A percentile compares a stretch with the other conserved stretches of the same genome.
phyloP scores from a whole-genome alignment of 2,329 filamentous ascomycete species.

The Lasiodiplodia sp. region DNA sequence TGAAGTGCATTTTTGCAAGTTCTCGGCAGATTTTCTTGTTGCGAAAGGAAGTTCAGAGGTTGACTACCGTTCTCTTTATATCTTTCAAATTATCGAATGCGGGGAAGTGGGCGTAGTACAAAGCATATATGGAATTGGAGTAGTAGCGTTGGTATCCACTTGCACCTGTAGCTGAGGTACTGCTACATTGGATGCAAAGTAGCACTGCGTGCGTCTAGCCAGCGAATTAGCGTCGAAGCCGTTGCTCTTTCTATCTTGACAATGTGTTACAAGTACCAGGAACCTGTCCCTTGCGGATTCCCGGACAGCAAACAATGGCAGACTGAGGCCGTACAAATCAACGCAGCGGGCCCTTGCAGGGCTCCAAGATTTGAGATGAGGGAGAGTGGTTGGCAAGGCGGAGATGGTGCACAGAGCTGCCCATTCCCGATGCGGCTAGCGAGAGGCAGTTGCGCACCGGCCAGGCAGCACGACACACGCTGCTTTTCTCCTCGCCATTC shows the following conservation, averaged over 20 bases:
- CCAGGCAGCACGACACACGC: constrained; percentile 19
- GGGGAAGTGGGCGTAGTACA: background rate
- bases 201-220: background rate
- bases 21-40: background rate
- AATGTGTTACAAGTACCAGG: background rate
- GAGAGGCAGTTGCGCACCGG: background rate
- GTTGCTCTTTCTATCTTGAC: background rate
- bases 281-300: background rate
- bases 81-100: background rate
- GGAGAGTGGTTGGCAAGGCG: background rate
- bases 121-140: background rate
- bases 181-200: constrained; percentile 5
- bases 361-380: constrained; percentile 1
- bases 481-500: background rate
- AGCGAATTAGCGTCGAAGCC: no score
- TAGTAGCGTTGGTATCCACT: background rate
- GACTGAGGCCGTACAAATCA: background rate
- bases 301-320: constrained; percentile 2
- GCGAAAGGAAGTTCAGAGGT: no score
- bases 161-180: constrained; percentile 3
- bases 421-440: constrained; percentile 3
- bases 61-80: background rate
- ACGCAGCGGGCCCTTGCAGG: background rate
- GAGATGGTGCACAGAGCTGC: background rate
- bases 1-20: constrained; percentile 10